Evolutionary conservation across 176 grass and related monocot genomes (phyloP), one percentile per base, ranked within the genome.

Genomic region (Urochloa ruziziensis): DNA sequence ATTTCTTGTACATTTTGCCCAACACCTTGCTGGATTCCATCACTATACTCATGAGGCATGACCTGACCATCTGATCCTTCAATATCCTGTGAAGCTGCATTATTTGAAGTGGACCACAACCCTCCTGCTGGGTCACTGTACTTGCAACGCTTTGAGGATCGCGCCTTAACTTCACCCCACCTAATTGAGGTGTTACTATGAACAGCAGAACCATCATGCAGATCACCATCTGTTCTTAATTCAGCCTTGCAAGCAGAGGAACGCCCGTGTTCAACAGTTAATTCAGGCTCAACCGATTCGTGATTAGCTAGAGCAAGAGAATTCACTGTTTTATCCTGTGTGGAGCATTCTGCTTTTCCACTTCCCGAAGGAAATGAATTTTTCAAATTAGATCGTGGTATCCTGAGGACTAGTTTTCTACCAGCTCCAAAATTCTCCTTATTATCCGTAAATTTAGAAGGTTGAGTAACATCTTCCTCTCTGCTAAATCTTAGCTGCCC

Each of bases 131-230:
- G 51, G 36, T 91, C 90, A 35, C 70, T 68, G 16, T 73, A 73
- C 77, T 72, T 91, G 53, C 10, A 71, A 67, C 96, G 91, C 82
- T 95, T 98, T 43, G 96, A 82, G 49, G 96, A 91, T 62, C 96
- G 83, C 39, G 53, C n/a, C 84, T 98, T 98, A 70, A 98, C 96
- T 87, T 95, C 92, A 64, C 96, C 96, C 96, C 96, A 98, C 88
- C 87, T 90, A 25, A 98, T 95, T 56, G 88, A 85, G 66, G 35
- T 87, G 47, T 51, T 90, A 70, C 77, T 81, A 29, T 80, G 74
- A 77, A 71, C 71, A 74, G 57, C 37, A 84, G 76, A 90, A 69
- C 63, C 13, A 75, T 79, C 66, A 67, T 82, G 77, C 24, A 82
- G 53, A 69, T 67, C 51, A 59, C 58, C 83, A 81, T 84, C 90